Base-by-base conservation (phyloP, 352 stramenopile species). In the Phytopythium montanum region DNA sequence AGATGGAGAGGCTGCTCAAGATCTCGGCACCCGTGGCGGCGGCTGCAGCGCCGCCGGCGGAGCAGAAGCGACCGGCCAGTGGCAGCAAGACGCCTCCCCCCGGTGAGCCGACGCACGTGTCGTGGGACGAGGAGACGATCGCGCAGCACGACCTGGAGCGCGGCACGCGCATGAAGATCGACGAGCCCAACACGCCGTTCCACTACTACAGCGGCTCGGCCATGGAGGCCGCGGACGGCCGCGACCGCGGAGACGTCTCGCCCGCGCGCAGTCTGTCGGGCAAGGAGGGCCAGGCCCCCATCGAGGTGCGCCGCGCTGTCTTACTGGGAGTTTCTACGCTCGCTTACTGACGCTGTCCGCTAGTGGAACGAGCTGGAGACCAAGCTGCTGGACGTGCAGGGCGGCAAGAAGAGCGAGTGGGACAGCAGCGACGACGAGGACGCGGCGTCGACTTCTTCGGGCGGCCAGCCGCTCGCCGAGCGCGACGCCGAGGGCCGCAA, bases 141-240 rank as follows among this genome's bases (percentile, higher is more conserved):
- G 85, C 85, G 21, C 76, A 88, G 54, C 92, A 98, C 62, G 81
- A 98, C 68, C 76, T 95, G 59, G 78, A 96, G 31, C 76, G 92
- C 29, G 92, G 92, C 59, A 98, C 92, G 56, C 86, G 92, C 50
- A 92, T 95, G 79, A 97, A 97, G 72, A 98, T 98, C 62, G 85
- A 97, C 55, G 92, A 98, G 73, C 90, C 92, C 51, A 89, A 97
- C 62, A 98, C 92, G 55, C 92, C 92, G 23, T 98, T 95, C 60
- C 75, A 94, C 56, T 90, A 90, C 64, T 92, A 90, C 66, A 64
- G 62, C 23, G 69, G 76, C 28, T 60, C 54, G 2, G 65, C 38
- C 3, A 36, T 41, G 18, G 65, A 69, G 44, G 45, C 51, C n/a
- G 72, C 65, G 29, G 65, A 69, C 19, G 48, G 62, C 9, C 68